Evolutionary conservation across 352 stramenopile species (phyloP).

Genomic region (Blastocystis sp.): DNA sequence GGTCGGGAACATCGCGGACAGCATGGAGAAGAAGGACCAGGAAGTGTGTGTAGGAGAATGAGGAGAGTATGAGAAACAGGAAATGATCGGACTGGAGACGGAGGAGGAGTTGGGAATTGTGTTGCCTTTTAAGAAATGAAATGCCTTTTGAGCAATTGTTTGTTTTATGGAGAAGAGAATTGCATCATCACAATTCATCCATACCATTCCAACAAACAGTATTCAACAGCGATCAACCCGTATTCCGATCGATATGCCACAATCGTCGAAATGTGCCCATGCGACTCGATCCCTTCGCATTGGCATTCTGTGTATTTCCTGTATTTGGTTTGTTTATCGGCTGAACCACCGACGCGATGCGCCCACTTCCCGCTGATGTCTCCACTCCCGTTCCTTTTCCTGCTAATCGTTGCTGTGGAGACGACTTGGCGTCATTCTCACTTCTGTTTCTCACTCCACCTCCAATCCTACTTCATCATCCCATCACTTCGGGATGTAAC

Average conservation of each 20-base stretch:
- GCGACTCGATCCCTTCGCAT: not conserved
- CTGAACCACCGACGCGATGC: not conserved
- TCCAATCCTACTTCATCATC: not conserved
- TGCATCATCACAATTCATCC: not conserved
- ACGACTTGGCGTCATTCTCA: not conserved
- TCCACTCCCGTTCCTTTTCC: not conserved
- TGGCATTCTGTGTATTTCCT: not conserved
- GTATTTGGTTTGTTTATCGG: not conserved
- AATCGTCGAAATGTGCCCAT: slow-evolving; percentile 14
- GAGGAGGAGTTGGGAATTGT: slow-evolving; percentile 47
- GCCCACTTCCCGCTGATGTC: not conserved
- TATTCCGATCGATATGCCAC: not conserved
- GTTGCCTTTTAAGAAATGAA: slow-evolving; percentile 19
- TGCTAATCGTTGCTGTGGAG: too few species aligned
- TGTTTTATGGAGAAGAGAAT: not conserved
- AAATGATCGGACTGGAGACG: slow-evolving; percentile 43
- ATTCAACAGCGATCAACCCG: not conserved
- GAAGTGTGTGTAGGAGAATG: not conserved
- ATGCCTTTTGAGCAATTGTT: not conserved
- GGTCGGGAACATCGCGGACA: slow-evolving; percentile 13
- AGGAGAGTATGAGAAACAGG: not conserved
- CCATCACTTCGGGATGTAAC: not conserved
- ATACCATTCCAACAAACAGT: not conserved
- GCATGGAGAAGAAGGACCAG: slow-evolving; percentile 19
- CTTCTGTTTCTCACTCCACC: not conserved